These are phyloP conservation scores for Sphagnum magellanicum DNA, from an alignment of 228 moss, liverwort and hornwort genomes.

Conservation along the genomic window DNA sequence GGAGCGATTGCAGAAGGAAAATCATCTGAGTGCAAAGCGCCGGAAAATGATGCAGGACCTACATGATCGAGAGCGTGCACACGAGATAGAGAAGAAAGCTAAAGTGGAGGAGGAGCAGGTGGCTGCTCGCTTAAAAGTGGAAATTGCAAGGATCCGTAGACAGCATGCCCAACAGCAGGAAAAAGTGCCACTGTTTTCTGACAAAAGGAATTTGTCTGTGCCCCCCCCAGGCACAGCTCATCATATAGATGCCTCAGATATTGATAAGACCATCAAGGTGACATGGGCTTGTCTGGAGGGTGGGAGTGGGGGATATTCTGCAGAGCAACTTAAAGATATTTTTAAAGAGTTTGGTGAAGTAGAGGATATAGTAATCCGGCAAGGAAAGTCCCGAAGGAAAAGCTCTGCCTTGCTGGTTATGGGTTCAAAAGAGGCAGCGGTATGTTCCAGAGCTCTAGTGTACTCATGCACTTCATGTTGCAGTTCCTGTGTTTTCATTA, in stretches of 20 bases:
- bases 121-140: conserved; percentile 51
- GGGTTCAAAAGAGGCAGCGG: conserved; percentile 63
- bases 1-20: conserved; percentile 54
- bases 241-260: conserved; percentile 24
- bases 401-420: conserved; percentile 79
- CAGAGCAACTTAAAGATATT: conserved; percentile 46
- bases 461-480: too few species aligned
- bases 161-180: conserved; percentile 9
- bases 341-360: conserved; percentile 73
- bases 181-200: background rate
- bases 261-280: conserved; percentile 64
- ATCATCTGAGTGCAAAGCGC: conserved; percentile 59
- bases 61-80: conserved; percentile 51
- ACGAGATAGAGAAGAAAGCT: conserved; percentile 33
- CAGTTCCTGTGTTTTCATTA: background rate
- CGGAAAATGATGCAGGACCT: conserved; percentile 89
- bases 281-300: conserved; percentile 70
- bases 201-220: background rate
- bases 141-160: conserved; percentile 67
- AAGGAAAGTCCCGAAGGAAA: conserved; percentile 58
- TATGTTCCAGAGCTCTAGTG: background rate
- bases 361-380: conserved; percentile 77
- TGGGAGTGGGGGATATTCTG: conserved; percentile 76
- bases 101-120: conserved; percentile 69
- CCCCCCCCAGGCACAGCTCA: conserved; percentile 10